A percentile compares a stretch with the other conserved stretches of the same genome.
phyloP scores from a whole-genome alignment of 2,329 filamentous ascomycete species.

The Aureobasidium sp. region DNA sequence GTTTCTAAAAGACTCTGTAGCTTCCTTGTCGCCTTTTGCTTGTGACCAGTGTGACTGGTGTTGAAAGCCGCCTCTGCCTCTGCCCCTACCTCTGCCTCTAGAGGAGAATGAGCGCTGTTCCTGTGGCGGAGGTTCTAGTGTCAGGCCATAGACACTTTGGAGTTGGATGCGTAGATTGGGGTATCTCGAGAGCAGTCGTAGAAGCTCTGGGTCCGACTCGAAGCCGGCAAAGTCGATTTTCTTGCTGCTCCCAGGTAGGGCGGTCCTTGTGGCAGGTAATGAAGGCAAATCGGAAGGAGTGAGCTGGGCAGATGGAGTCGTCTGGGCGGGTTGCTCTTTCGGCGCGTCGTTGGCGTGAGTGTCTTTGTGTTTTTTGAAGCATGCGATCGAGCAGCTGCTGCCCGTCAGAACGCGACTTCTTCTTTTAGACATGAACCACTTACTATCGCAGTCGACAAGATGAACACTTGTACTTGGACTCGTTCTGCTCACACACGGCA shows the following conservation, averaged over 20 bases:
- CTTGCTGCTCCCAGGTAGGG: conserved; percentile 6
- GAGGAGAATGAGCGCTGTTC: conserved; percentile 18
- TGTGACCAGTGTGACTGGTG: conserved; percentile 30
- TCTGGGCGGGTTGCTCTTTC: background rate
- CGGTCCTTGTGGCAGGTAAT: background rate
- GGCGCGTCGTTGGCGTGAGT: conserved; percentile 22
- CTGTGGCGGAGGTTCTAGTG: conserved; percentile 30
- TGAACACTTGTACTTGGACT: conserved; percentile 47
- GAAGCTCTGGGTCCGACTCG: conserved; percentile 27
- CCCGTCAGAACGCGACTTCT: background rate
- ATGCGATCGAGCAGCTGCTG: conserved; percentile 32
- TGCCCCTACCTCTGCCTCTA: conserved; percentile 15
- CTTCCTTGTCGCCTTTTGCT: conserved; percentile 32
- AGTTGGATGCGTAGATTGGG: conserved; percentile 29
- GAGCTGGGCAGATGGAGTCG: background rate
- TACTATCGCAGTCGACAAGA: conserved; percentile 42
- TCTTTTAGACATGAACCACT: conserved; percentile 9
- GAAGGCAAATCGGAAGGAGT: background rate
- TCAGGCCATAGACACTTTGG: conserved; percentile 29
- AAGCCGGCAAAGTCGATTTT: conserved; percentile 27
- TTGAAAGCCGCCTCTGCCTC: conserved; percentile 19
- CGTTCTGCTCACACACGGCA: conserved; percentile 36
- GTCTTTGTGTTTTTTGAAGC: conserved; percentile 33
- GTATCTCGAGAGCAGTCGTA: conserved; percentile 28
- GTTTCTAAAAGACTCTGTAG: conserved; percentile 23